These are phyloP conservation scores for Nepenthes mirabilis DNA, from an alignment of 148 eudicot genomes.

Conservation along the genomic window DNA sequence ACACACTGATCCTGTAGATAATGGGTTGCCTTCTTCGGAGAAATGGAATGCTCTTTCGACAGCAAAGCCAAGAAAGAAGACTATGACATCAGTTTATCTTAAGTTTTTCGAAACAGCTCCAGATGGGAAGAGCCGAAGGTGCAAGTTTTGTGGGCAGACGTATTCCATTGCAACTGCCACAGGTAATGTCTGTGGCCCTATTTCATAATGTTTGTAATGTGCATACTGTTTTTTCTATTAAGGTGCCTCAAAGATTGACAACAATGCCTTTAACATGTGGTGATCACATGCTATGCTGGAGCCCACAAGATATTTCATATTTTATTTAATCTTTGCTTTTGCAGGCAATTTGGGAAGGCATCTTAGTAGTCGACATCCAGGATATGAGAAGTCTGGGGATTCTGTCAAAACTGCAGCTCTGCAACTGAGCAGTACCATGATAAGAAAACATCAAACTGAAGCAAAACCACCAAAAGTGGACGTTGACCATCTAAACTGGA, in stretches of 20 bases:
- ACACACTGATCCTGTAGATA: slow-evolving; percentile 32
- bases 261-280: neutral
- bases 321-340: slow-evolving; percentile 3
- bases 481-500: slow-evolving; percentile 76
- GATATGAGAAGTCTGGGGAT: slow-evolving; percentile 60
- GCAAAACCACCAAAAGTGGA: slow-evolving; percentile 40
- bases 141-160: slow-evolving; percentile 84
- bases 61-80: slow-evolving; percentile 68
- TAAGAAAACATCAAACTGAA: slow-evolving; percentile 46
- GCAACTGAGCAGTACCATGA: slow-evolving; percentile 23
- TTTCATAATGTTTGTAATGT: neutral
- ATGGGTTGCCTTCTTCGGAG: slow-evolving; percentile 41
- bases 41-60: slow-evolving; percentile 30
- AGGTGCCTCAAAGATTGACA: neutral
- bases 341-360: slow-evolving; percentile 89
- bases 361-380: slow-evolving; percentile 82
- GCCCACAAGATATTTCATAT: neutral
- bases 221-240: neutral
- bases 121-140: slow-evolving; percentile 71
- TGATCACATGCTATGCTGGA: too few species aligned
- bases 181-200: slow-evolving; percentile 26
- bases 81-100: slow-evolving; percentile 79
- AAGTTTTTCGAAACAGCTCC: slow-evolving; percentile 68
- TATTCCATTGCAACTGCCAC: slow-evolving; percentile 94
- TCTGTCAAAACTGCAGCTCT: slow-evolving; percentile 22